A percentile compares a stretch with the other conserved stretches of the same genome.
These are phyloP conservation scores for Silene noctiflora DNA, from an alignment of 179 eudicot genomes.

Conservation along the genomic window DNA sequence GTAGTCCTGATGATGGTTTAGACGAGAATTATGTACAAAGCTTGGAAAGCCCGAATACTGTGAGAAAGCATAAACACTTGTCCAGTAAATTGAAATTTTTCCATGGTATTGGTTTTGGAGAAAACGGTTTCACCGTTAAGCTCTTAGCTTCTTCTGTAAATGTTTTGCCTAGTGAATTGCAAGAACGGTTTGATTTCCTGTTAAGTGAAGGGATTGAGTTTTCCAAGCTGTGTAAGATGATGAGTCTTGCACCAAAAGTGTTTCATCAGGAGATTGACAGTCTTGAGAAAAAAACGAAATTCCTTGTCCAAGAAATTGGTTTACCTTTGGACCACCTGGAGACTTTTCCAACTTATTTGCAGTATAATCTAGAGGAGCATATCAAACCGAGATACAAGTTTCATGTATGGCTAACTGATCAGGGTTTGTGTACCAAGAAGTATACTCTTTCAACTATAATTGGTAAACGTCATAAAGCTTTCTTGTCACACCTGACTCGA, in stretches of 20 bases:
- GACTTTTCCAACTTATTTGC: slow-evolving; percentile 54
- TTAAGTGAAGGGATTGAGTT: slow-evolving; percentile 44
- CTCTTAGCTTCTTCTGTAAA: slow-evolving; percentile 27
- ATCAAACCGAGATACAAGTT: slow-evolving; percentile 63
- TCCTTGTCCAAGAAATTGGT: slow-evolving; percentile 62
- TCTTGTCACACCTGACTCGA: slow-evolving; percentile 36
- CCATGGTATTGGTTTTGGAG: slow-evolving; percentile 69
- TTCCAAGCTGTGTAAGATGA: slow-evolving; percentile 54
- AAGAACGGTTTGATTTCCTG: slow-evolving; percentile 59
- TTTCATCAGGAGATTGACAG: slow-evolving; percentile 46
- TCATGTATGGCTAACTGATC: slow-evolving; percentile 51
- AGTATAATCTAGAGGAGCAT: slow-evolving; percentile 59
- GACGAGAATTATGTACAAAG: slow-evolving; percentile 35
- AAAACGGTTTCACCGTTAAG: slow-evolving; percentile 43
- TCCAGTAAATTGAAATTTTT: slow-evolving; percentile 42
- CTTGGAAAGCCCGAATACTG: slow-evolving; percentile 34
- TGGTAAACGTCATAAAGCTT: slow-evolving; percentile 52
- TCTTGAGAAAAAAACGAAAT: slow-evolving; percentile 49
- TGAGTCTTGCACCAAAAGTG: slow-evolving; percentile 44
- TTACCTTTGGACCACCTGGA: slow-evolving; percentile 41
- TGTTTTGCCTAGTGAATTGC: slow-evolving; percentile 40
- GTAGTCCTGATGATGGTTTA: slow-evolving; percentile 37
- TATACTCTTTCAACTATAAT: slow-evolving; percentile 51
- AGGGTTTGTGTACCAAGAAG: slow-evolving; percentile 38
- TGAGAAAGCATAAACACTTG: slow-evolving; percentile 24